Conservation (phyloP, 2,329 filamentous ascomycete species). For the Fusarium sp. region DNA sequence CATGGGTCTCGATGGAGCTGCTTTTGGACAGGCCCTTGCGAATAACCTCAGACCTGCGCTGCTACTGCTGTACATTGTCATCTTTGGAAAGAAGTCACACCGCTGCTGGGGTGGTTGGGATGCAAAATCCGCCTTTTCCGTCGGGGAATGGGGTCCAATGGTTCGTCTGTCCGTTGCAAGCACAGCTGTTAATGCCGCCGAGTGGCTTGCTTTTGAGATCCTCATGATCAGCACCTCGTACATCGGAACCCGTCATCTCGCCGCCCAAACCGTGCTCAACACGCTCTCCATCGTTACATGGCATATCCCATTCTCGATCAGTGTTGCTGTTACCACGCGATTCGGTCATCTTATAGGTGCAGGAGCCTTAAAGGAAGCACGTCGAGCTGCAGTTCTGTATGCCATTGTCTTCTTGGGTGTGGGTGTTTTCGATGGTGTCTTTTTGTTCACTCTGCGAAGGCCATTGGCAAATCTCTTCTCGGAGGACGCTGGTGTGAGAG, state of each 20-base stretch:
- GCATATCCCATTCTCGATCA: constrained; percentile 55
- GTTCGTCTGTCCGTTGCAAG: constrained; percentile 52
- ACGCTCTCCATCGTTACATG: constrained; percentile 53
- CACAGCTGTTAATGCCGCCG: constrained; percentile 52
- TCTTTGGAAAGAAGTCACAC: constrained; percentile 49
- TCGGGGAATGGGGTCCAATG: constrained; percentile 53
- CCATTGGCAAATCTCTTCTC: constrained; percentile 32
- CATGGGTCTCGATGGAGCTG: constrained; percentile 61
- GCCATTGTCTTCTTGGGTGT: constrained; percentile 26
- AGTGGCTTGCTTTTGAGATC: constrained; percentile 56
- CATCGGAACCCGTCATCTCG: constrained; percentile 53
- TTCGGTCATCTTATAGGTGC: constrained; percentile 54
- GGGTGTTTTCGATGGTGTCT: constrained; percentile 26
- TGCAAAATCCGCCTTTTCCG: constrained; percentile 49
- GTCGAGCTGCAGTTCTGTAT: constrained; percentile 26
- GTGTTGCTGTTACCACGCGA: constrained; percentile 53
- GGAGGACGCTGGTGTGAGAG: constrained; percentile 25
- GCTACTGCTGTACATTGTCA: constrained; percentile 56
- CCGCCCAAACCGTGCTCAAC: constrained; percentile 53
- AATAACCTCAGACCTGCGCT: constrained; percentile 58
- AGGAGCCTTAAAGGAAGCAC: constrained; percentile 30
- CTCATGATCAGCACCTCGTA: constrained; percentile 56
- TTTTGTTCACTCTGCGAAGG: constrained; percentile 25
- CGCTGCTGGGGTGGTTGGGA: constrained; percentile 51
- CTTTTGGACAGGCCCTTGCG: constrained; percentile 58